Conservation (phyloP, 139 green algal species). For the Pleodorina starrii region DNA sequence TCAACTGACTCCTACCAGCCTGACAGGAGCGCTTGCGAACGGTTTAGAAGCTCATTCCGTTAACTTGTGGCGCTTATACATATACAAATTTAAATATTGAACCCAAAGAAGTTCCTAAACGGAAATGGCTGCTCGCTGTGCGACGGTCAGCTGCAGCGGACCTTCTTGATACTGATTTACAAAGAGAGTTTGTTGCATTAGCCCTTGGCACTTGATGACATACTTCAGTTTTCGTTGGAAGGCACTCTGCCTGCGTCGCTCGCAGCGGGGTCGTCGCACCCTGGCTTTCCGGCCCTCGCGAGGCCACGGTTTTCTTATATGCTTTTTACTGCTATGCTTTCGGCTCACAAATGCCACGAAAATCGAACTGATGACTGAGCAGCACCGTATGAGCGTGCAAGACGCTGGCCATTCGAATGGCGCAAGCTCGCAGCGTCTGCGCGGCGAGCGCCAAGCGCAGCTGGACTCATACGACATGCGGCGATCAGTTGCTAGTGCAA, state of each 20-base stretch:
- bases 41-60: no score
- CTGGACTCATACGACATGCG: no score
- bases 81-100: no score
- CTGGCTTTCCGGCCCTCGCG: background rate
- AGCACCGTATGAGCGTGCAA: background rate
- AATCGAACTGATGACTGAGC: background rate
- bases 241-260: background rate
- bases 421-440: background rate
- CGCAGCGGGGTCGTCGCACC: background rate
- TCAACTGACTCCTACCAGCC: no score
- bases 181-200: background rate
- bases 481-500: no score
- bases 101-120: no score
- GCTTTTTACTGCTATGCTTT: background rate
- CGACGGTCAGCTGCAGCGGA: background rate
- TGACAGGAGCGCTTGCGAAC: no score
- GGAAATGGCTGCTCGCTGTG: no score
- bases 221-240: background rate
- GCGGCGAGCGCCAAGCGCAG: no score
- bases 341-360: background rate
- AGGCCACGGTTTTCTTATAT: background rate
- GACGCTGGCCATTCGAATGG: background rate
- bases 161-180: background rate
- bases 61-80: no score
- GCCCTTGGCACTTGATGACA: background rate